These are phyloP conservation scores for Pichia inconspicua DNA, from an alignment of 1,139 yeast genomes.

Conservation along the genomic window DNA sequence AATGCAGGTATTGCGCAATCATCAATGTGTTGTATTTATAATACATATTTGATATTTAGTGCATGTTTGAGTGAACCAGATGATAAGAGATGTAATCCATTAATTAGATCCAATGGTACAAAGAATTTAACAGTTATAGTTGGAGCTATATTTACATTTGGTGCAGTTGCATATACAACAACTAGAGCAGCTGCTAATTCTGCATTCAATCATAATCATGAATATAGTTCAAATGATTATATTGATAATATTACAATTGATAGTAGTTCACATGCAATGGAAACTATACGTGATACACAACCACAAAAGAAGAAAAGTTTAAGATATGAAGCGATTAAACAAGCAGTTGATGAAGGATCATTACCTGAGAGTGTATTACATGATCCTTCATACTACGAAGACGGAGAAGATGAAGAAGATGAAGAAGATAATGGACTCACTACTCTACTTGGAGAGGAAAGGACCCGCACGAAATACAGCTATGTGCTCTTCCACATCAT, in stretches of 20 bases:
- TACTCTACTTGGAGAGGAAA: conserved; percentile 41
- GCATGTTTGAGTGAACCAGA: conserved; percentile 98
- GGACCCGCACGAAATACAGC: conserved; percentile 67
- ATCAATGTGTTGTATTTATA: conserved; percentile 90
- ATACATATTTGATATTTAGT: conserved; percentile 84
- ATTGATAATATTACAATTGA: neutral
- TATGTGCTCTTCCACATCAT: conserved; percentile 84
- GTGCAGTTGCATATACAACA: conserved; percentile 95
- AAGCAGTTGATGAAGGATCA: conserved; percentile 92
- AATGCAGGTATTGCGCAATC: conserved; percentile 96
- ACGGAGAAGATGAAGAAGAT: conserved; percentile 29
- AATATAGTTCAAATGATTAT: conserved; percentile 13
- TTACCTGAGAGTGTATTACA: conserved; percentile 85
- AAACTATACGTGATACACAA: conserved; percentile 35
- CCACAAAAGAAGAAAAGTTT: conserved; percentile 60
- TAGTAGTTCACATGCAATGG: conserved; percentile 14
- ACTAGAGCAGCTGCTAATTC: conserved; percentile 89
- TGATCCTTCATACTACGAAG: conserved; percentile 57
- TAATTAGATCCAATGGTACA: conserved; percentile 82
- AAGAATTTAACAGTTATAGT: conserved; percentile 80
- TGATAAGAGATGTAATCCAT: conserved; percentile 84
- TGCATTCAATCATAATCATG: conserved; percentile 40
- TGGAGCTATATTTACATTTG: conserved; percentile 89
- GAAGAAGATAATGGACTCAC: neutral
- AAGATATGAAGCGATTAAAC: conserved; percentile 81